Conservation (phyloP, 768 basidiomycete genomes). For the Russula vinacea region DNA sequence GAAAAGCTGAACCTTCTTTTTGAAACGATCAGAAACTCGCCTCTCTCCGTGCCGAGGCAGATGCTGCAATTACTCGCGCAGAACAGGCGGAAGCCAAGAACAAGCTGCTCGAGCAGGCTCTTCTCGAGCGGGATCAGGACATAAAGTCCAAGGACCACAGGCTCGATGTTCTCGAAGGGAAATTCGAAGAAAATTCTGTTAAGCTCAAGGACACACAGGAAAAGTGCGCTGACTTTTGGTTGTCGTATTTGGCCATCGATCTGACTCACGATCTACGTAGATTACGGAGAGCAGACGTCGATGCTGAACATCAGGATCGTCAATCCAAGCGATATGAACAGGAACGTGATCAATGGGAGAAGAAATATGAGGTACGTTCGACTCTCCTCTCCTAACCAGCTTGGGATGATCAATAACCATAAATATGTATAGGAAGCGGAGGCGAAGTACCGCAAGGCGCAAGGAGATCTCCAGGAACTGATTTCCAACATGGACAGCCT, state of each 20-base stretch:
- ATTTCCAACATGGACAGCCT: conserved; percentile 25
- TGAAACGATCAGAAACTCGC: conserved; percentile 19
- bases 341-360: conserved; percentile 21
- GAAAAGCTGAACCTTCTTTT: no score
- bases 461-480: conserved; percentile 22
- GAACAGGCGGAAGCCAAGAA: conserved; percentile 13
- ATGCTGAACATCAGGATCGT: conserved; percentile 21
- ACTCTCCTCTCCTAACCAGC: not conserved
- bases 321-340: conserved; percentile 19
- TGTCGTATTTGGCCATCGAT: not conserved
- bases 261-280: conserved; percentile 6
- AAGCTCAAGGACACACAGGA: conserved; percentile 3
- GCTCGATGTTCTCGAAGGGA: conserved; percentile 13
- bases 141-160: conserved; percentile 26
- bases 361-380: conserved; percentile 21
- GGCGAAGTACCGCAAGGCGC: conserved; percentile 18
- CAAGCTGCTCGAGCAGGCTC: conserved; percentile 22
- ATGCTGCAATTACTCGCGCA: conserved; percentile 9
- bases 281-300: conserved; percentile 19
- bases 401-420: not conserved
- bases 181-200: not conserved
- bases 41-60: conserved; percentile 19
- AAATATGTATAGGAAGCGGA: conserved; percentile 18
- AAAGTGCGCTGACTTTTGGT: conserved; percentile 9
- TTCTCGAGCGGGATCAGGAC: conserved; percentile 23